Base-by-base conservation (phyloP, 768 basidiomycete species). In the Rickenella mellea region DNA sequence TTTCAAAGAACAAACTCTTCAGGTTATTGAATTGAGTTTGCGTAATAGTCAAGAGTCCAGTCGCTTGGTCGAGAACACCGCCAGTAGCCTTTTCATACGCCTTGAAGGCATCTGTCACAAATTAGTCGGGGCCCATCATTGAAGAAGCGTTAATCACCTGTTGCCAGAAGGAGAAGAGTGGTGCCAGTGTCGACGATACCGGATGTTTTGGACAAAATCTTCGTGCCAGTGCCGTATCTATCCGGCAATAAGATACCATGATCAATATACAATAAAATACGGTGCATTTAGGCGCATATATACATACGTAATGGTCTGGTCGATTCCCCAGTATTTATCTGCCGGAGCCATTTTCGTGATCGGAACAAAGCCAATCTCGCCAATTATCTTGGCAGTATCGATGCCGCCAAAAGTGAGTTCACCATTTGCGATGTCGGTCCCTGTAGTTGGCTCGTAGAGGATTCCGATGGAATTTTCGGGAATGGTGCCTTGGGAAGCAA, bases 181-280 rank as follows among this genome's bases (percentile, higher is more conserved):
- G 76, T 74, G 33, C 73, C 69, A 24, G 69, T 70, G 51, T 74
- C 74, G 28, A 75, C 68, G 46, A 74, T 73, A 11, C 74, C 74
- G 3, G 71, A 52, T 31, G 65, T 62, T 25, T 43, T 48, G 17
- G 51, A 45, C 20, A 68, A 50, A 24, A 75, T 56, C 20, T 55
- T 52, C 3, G 60, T 60, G 6, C 32, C 37, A 12, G 47, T 37
- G 19, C 56, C 58, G 17, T 49, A 54, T 4, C 39, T n/a, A n/a
- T n/a, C n/a, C n/a, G n/a, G n/a, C n/a, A n/a, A n/a, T n/a, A n/a
- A 62, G 46, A 79, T 62, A 44, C 66, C 65, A 58, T 80, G 68
- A 54, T 76, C 62, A 45, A 80, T 74, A 27, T 78, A 78, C 78
- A 77, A 80, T 65, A 66, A 78, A 19, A 58, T 49, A 40, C 48